Base-by-base conservation (phyloP, 2,329 filamentous ascomycete species). In the Aspergillus fumigatiaffinis region DNA sequence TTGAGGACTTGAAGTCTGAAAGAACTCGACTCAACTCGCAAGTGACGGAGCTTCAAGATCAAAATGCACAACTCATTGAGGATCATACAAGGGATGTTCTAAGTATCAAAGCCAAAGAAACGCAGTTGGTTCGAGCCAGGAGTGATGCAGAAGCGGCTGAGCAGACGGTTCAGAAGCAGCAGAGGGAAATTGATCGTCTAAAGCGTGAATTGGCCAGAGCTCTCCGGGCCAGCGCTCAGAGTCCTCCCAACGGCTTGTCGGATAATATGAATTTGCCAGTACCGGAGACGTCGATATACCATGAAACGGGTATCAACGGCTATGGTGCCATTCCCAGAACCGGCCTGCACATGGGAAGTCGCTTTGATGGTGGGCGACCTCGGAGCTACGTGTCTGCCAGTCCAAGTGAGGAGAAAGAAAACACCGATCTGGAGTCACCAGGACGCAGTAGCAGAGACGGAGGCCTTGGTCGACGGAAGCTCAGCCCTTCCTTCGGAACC, bases 91-190 rank as follows among this genome's bases (percentile, higher is more conserved):
- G 93, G 50, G 93, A 99, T 68, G 91, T 97, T 0, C 81, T 99
- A 46, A 94, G 92, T 66, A 95, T 99, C 77, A 97, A 97, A 74
- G 94, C 94, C 14, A 99, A 99, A 76, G 94, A 99, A 74, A 97
- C 94, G 3, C 94, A 99, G 68, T 83, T 99, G 4, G 93, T 97
- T 9, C 88, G 94, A 48, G 92, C 94, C 10, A 84, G 92, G 54
- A 92, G 90, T 63, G 94, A 99, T 68, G 90, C 89, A 32, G 93
- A 97, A 72, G 87, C 90, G 0, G 90, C 92, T 0, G 92, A 97
- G 71, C 87, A 92, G 67, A 88, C 87, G 57, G 92, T 94, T 53
- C 90, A 94, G 60, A 88, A 90, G 56, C 83, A 96, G 53, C 83
- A 89, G 60, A 86, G 92, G 54, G 94, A 99, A 76, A 88, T 97